Conservation (phyloP, 129 eudicot species). For the Pulicaria dysenterica region DNA sequence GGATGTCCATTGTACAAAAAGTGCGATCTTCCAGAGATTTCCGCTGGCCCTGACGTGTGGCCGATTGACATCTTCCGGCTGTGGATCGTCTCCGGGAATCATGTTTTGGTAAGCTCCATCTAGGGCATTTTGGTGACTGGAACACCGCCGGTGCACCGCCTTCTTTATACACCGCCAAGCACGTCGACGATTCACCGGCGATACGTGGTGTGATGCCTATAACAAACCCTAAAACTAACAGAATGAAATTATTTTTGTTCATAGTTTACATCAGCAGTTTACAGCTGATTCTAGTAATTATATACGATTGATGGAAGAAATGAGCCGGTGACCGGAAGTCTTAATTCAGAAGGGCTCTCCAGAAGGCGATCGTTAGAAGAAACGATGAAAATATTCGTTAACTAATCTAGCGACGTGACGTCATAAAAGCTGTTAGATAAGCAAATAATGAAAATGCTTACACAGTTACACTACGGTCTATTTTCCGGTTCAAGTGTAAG, state of each 20-base stretch:
- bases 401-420: no score
- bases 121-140: conserved; percentile 89
- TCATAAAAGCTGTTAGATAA: no score
- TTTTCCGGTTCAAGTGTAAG: no score
- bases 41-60: conserved; percentile 81
- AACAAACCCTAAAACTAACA: conserved; percentile 41
- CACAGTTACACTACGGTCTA: no score
- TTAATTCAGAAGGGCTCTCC: neutral
- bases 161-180: conserved; percentile 73
- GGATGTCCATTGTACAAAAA: conserved; percentile 69
- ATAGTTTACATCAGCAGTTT: conserved; percentile 2
- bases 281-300: neutral
- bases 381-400: neutral
- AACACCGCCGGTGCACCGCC: conserved; percentile 99
- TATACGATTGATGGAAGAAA: neutral
- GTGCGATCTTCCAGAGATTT: conserved; percentile 78
- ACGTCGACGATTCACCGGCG: conserved; percentile 73
- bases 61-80: conserved; percentile 63
- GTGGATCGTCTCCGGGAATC: conserved; percentile 31
- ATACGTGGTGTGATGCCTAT: conserved; percentile 23
- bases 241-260: conserved; percentile 12
- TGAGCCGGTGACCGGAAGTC: neutral
- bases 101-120: conserved; percentile 65
- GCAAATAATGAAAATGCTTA: no score
- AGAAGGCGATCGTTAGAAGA: neutral